Base-by-base conservation (phyloP, 2,329 filamentous ascomycete species). In the Sporothrix globosa region DNA sequence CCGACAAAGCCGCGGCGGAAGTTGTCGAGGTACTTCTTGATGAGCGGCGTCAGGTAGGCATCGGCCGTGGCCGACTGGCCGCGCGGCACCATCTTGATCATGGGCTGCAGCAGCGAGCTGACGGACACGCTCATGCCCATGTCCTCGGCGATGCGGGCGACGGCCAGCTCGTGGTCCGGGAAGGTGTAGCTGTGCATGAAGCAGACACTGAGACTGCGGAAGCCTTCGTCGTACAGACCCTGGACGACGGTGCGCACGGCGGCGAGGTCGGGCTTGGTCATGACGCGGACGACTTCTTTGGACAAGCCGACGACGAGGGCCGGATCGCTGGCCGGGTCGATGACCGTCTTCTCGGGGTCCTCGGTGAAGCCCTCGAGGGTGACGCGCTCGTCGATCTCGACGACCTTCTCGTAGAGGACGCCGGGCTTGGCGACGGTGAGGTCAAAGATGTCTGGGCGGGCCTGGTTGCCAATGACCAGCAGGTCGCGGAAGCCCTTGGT, bases 361-460 rank as follows among this genome's bases (percentile, higher is more conserved):
- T 67, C 67, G 10, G 67, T 58, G 54, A 67, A 97, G 77, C 97
- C 93, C 78, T 97, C 93, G 14, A 97, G 81, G 0, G 93, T 97
- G 3, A 97, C 93, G 48, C 94, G 85, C 84, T 97, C 94, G 72
- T 96, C 91, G 52, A 97, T 85, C 81, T 97, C 94, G 19, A 97
- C 83, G 0, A 97, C 93, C 56, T 84, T 85, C 76, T 93, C 89
- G 77, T 97, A 97, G 4, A 97, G 82, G 4, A 96, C 91, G 74
- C 96, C 92, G 0, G 0, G 93, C 77, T 95, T 93, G 74, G 86
- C 84, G 74, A 97, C 96, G 19, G 91, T 91, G 52, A 97, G 83
- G 77, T 97, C 93, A 77, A 97, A 97, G 94, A 97, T 96, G 78
- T 91, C 90, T n/a, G 94, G 94, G 61, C 94, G 85, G 17, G 90